Evolutionary conservation across 2,329 filamentous ascomycete species (phyloP), one percentile per base, ranked within the genome.

Genomic region (Neoarthrinium moseri): DNA sequence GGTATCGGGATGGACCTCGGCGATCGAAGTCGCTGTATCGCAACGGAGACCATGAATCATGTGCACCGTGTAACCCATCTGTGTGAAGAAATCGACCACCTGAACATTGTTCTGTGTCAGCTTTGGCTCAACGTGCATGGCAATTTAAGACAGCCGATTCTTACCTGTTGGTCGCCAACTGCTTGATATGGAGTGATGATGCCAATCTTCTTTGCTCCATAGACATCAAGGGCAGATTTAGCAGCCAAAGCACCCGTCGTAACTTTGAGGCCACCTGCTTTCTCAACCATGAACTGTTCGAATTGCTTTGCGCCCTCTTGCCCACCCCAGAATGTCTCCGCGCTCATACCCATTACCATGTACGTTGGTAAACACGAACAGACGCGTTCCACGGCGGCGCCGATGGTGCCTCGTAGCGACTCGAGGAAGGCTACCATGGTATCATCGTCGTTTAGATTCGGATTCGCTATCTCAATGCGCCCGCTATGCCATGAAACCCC

Each of bases 271-370:
- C 60, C 60, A 11, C 55, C 54, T 4, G 58, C 58, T 10, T 59
- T 53, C 32, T 59, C 52, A 17, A 46, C 50, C 60, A 64, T 64
- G 37, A 60, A 59, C 8, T 52, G 51, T 17, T 59, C 58, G 41
- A 63, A 63, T 39, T 61, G 52, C 7, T 51, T 48, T 7, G 60
- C 60, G 10, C 61, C 60, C n/a, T 52, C 51, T 35, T 53, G 53
- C 8, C 61, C 59, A 13, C 60, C 61, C 62, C 61, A 63, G 52
- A 64, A 63, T 3, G 59, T 63, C 51, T 63, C 62, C 2, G 58
- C 58, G 4, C 51, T 57, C 60, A 64, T 65, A 17, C 62, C 59
- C 61, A 64, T 63, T 22, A 63, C 61, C 45, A 63, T 51, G 51
- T 55, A 63, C 23, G 62, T 61, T 7, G 57, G 54, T 37, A 56